A percentile compares a stretch with the other conserved stretches of the same genome.
Conservation (phyloP, 2,329 filamentous ascomycete genomes). For the Kalmusia sp. region DNA sequence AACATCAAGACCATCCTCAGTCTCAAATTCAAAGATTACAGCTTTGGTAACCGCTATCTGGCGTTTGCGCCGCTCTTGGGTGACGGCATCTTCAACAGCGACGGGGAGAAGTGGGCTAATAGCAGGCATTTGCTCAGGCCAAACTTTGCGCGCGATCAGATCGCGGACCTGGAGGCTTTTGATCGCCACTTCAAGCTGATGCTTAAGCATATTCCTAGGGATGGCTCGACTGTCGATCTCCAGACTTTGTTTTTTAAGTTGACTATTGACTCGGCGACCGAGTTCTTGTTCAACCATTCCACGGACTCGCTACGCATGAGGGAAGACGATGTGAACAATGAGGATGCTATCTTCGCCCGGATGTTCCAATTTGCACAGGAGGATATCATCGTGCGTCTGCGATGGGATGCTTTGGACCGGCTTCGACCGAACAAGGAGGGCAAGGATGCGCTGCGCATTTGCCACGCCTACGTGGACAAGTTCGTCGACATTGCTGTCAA, state of each 20-base stretch:
- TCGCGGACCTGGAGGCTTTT: constrained; percentile 63
- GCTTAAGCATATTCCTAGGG: constrained; percentile 66
- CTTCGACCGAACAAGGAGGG: constrained; percentile 45
- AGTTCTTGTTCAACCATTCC: constrained; percentile 57
- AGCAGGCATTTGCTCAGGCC: constrained; percentile 59
- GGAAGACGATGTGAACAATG: constrained; percentile 34
- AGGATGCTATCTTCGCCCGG: constrained; percentile 50
- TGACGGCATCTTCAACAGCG: constrained; percentile 55
- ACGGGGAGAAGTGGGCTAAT: constrained; percentile 51
- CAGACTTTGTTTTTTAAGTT: constrained; percentile 56
- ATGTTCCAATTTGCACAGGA: constrained; percentile 53
- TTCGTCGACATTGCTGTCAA: constrained; percentile 55
- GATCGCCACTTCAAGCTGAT: constrained; percentile 67
- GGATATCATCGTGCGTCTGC: constrained; percentile 44
- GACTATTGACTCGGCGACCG: constrained; percentile 58
- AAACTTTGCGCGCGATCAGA: constrained; percentile 60
- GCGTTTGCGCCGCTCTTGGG: constrained; percentile 52
- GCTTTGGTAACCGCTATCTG: constrained; percentile 43
- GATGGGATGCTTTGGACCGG: constrained; percentile 44
- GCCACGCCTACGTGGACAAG: constrained; percentile 54
- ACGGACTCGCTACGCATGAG: constrained; percentile 41
- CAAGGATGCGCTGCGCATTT: constrained; percentile 48
- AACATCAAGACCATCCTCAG: constrained; percentile 57
- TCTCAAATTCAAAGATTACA: constrained; percentile 56
- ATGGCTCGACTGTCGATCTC: constrained; percentile 47